A percentile compares a stretch with the other conserved stretches of the same genome.
Evolutionary conservation across 257 asterid species (phyloP).

Genomic region (Solanum appendiculatum): DNA sequence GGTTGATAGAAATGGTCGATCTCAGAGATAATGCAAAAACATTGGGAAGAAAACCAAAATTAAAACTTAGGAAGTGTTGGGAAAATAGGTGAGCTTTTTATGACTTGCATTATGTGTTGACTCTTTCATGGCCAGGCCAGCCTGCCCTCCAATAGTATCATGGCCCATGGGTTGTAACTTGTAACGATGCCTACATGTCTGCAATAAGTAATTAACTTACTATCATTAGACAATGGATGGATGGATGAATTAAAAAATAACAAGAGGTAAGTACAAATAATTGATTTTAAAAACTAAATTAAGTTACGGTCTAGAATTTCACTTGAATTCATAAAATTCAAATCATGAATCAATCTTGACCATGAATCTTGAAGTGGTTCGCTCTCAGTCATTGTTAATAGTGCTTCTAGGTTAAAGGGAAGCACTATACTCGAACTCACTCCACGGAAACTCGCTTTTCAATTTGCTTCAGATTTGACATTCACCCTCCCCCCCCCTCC

Average conservation of each 20-base stretch:
- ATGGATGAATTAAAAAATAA: too few relatives aligned
- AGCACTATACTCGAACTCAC: too few relatives aligned
- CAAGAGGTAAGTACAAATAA: not conserved
- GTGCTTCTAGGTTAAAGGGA: too few relatives aligned
- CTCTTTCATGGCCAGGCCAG: conserved; percentile 1
- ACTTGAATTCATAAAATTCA: not conserved
- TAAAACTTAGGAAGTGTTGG: not conserved
- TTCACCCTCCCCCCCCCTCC: too few relatives aligned
- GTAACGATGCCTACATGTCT: not conserved
- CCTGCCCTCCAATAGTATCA: not conserved
- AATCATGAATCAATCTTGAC: not conserved
- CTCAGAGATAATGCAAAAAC: not conserved
- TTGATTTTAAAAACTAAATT: not conserved
- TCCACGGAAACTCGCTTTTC: too few relatives aligned
- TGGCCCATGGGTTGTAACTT: not conserved
- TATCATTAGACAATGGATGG: not conserved
- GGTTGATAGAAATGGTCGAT: not conserved
- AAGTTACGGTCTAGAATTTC: not conserved
- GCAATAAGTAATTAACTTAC: not conserved
- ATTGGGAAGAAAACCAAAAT: not conserved
- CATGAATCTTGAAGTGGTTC: not conserved
- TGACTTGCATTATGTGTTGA: not conserved
- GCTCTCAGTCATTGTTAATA: too few relatives aligned
- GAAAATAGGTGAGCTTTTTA: not conserved
- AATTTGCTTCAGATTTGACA: too few relatives aligned